These are phyloP conservation scores for Rusavskia elegans DNA, from an alignment of 495 filamentous ascomycete species.

Conservation along the genomic window DNA sequence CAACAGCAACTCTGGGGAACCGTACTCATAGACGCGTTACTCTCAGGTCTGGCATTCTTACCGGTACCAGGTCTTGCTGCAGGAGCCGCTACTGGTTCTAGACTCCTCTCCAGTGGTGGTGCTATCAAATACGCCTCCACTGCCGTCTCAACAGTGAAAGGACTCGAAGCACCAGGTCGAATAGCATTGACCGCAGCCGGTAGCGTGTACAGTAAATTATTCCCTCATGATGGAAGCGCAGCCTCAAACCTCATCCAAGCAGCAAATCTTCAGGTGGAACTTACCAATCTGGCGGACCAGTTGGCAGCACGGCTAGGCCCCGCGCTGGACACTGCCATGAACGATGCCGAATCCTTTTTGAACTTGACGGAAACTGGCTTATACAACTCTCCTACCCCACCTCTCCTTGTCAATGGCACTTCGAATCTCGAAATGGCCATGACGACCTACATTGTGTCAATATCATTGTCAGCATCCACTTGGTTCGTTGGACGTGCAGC, in stretches of 20 bases:
- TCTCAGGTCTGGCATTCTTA: background rate
- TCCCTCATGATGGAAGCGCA: background rate
- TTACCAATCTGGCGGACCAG: background rate
- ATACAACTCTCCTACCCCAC: background rate
- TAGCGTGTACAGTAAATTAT: background rate
- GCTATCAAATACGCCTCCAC: background rate
- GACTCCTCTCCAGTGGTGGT: background rate
- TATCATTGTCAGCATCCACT: background rate
- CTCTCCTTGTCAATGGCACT: background rate
- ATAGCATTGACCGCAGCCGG: background rate
- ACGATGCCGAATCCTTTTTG: background rate
- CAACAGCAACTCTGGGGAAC: background rate
- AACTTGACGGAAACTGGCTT: background rate
- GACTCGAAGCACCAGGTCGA: background rate
- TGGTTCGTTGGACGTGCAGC: background rate
- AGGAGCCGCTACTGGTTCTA: too few species aligned
- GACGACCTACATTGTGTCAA: background rate
- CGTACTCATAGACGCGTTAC: background rate
- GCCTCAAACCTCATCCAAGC: background rate
- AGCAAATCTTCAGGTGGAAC: background rate
- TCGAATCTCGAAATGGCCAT: background rate
- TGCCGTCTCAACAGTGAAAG: background rate
- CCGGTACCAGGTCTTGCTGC: background rate
- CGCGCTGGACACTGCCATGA: background rate
- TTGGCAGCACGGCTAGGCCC: background rate